These are phyloP conservation scores for Hordeum vulgare DNA, from an alignment of 176 grass and related monocot genomes.

Conservation along the genomic window DNA sequence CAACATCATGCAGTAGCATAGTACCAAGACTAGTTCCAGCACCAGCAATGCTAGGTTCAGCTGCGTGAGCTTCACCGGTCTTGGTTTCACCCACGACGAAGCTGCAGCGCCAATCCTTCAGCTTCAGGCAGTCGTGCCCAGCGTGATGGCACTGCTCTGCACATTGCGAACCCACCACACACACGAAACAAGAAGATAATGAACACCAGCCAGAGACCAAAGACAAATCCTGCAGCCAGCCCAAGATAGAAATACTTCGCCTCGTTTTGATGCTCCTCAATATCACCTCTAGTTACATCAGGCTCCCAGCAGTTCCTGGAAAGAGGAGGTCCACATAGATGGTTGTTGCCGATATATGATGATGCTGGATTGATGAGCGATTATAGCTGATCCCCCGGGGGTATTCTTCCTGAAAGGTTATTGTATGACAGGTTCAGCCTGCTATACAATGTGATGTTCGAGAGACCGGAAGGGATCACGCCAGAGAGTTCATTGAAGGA, in stretches of 20 bases:
- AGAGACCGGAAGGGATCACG: neutral
- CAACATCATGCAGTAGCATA: neutral
- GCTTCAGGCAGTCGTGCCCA: neutral
- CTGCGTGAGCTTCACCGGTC: neutral
- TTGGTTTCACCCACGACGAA: neutral
- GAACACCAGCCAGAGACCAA: conserved; percentile 24
- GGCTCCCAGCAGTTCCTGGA: neutral
- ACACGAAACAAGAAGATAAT: neutral
- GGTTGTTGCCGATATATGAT: conserved; percentile 9
- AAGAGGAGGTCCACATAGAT: conserved; percentile 29
- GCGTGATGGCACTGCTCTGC: neutral
- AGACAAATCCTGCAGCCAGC: conserved; percentile 11
- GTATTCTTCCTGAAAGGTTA: conserved; percentile 36
- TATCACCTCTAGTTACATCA: neutral
- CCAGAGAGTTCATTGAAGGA: conserved; percentile 21
- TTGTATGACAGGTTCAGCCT: conserved; percentile 26
- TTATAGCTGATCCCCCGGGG: neutral
- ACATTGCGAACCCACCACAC: neutral
- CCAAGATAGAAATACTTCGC: neutral
- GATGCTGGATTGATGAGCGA: neutral
- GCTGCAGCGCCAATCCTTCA: neutral
- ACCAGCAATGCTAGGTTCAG: neutral
- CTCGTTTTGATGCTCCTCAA: neutral
- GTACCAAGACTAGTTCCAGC: neutral
- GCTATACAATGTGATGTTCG: neutral